Evolutionary conservation across 441 rosid genomes (phyloP), one percentile per base, ranked within the genome.

Genomic region (Croton setiger): DNA sequence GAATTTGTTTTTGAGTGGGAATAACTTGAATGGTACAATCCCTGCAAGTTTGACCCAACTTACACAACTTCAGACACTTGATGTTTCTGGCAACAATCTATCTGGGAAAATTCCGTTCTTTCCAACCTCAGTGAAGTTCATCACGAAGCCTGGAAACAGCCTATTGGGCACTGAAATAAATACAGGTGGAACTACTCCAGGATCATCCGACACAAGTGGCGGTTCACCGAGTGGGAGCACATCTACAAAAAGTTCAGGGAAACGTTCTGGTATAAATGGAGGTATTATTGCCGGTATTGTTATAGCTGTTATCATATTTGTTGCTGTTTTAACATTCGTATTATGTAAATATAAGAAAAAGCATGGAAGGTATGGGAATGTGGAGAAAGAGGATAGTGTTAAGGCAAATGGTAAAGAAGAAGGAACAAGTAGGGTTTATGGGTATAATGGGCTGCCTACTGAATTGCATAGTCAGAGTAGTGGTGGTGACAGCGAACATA

Each of bases 51-150:
- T 91, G 82, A 84, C 89, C 5, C 78, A 33, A n/a, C 64, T 91
- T 80, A 3, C 85, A 13, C 73, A 64, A 44, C 71, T 91, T 56
- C 78, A 71, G 76, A 35, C 49, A 47, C 79, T 91, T 64, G 85
- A 91, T 73, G 88, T 91, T 13, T 81, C 95, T 0, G 86, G 86
- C 59, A 91, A 91, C 72, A 84, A 91, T 70, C 86, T 91, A 56
- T 77, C 61, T 5, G 97, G 97, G 1, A 71, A 27, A 4, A 60
- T 86, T 44, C 96, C 93, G 0, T 4, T 14, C 13, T 88, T 90
- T 63, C 69, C 84, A 0, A 9, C 37, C 10, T 14, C 68, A 0
- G 84, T 88, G 61, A 87, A 80, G 79, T 74, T 88, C 39, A 60
- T 0, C 8, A 47, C 76, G 52, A 48, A 52, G 3, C 86, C 86